A percentile compares a stretch with the other conserved stretches of the same genome.
These are phyloP conservation scores for Biscogniauxia marginata DNA, from an alignment of 2,329 filamentous ascomycete genomes.

Conservation along the genomic window DNA sequence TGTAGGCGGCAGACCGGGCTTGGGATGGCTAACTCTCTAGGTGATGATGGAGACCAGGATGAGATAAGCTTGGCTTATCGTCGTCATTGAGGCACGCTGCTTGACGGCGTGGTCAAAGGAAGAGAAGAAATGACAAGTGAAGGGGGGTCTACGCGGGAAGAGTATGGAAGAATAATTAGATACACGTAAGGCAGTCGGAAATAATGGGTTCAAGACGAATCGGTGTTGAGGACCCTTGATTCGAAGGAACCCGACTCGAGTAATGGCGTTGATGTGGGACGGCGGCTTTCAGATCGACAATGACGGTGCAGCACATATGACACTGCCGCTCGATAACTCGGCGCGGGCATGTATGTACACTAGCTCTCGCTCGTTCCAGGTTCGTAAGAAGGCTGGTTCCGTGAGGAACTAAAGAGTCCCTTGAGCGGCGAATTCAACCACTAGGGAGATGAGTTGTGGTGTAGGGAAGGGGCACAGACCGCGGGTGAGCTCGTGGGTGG, in stretches of 20 bases:
- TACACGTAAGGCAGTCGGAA: neutral
- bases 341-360: neutral
- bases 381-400: neutral
- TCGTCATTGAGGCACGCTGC: constrained; percentile 48
- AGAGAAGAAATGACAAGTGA: constrained; percentile 11
- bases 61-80: constrained; percentile 59
- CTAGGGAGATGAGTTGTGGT: neutral
- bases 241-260: neutral
- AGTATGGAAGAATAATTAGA: neutral
- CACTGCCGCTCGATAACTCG: neutral
- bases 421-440: neutral
- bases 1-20: neutral
- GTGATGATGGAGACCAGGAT: constrained; percentile 53
- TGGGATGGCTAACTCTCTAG: constrained; percentile 33
- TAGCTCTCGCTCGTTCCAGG: neutral
- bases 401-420: neutral
- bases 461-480: neutral
- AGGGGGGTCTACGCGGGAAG: constrained; percentile 17
- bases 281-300: neutral
- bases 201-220: neutral
- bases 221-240: neutral
- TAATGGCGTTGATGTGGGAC: neutral
- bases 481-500: neutral
- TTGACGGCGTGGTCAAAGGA: constrained; percentile 4
- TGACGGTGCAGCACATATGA: neutral